phyloP scores from a whole-genome alignment of 768 basidiomycete genomes.

The Mycena filopes region DNA sequence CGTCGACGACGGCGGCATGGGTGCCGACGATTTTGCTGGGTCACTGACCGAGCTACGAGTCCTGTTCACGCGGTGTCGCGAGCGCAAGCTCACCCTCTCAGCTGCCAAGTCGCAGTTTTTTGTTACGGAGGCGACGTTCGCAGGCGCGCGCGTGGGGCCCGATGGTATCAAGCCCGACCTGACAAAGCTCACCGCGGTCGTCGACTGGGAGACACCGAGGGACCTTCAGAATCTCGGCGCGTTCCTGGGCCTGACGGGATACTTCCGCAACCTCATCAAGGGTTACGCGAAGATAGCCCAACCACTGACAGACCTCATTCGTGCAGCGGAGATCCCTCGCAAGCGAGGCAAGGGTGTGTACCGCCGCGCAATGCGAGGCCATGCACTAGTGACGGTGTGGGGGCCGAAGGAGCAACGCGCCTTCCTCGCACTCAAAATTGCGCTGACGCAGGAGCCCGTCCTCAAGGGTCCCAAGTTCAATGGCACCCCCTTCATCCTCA shows the following conservation, averaged over 20 bases:
- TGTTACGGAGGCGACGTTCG: conserved; percentile 46
- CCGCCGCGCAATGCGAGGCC: conserved; percentile 35
- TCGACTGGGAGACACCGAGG: conserved; percentile 41
- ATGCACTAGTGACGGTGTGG: conserved; percentile 30
- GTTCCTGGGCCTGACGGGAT: conserved; percentile 34
- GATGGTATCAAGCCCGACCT: conserved; percentile 48
- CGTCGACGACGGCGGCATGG: too few relatives aligned
- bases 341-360: conserved; percentile 39
- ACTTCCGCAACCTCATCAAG: conserved; percentile 47
- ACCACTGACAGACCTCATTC: conserved; percentile 44
- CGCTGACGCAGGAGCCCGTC: conserved; percentile 35
- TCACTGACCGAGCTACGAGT: conserved; percentile 1
- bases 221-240: conserved; percentile 24
- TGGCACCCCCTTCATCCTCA: conserved; percentile 42
- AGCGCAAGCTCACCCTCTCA: conserved; percentile 25
- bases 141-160: conserved; percentile 43
- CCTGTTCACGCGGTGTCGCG: conserved; percentile 38
- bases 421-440: conserved; percentile 38
- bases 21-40: conserved; percentile 16
- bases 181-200: conserved; percentile 49
- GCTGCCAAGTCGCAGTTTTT: conserved; percentile 41
- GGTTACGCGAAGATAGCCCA: conserved; percentile 44
- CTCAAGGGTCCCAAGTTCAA: conserved; percentile 36
- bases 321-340: conserved; percentile 34
- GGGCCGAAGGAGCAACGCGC: conserved; percentile 32